Percentiles rank a stretch among this genome's conserved stretches.
Evolutionary conservation across 2,329 filamentous ascomycete species (phyloP).

Genomic region (Pleoardoris graminearum): DNA sequence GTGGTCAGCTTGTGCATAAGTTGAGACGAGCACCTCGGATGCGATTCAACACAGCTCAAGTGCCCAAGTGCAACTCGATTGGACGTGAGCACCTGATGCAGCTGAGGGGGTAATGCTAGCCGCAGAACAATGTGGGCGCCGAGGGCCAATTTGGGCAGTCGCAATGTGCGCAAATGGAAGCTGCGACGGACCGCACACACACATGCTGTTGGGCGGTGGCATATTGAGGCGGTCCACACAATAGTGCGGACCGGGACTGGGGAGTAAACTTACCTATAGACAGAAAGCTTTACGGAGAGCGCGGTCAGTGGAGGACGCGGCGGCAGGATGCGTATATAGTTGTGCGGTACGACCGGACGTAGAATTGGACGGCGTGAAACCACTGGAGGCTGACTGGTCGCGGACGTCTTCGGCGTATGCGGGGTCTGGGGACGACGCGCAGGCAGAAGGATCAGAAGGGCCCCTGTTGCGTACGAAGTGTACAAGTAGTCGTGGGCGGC

Average conservation of each 20-base stretch:
- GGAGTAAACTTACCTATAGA: neutral
- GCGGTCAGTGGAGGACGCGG: neutral
- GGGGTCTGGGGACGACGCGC: neutral
- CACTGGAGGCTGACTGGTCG: neutral
- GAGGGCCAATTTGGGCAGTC: neutral
- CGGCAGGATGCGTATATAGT: neutral
- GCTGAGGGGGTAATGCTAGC: no score
- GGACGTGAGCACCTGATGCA: no score
- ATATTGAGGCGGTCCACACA: neutral
- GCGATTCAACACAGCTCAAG: neutral
- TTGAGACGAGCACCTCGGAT: neutral
- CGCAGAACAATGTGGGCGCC: no score
- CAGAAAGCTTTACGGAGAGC: neutral
- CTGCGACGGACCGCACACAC: neutral
- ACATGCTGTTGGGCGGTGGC: neutral
- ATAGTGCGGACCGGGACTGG: neutral
- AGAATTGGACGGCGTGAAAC: conserved; percentile 22
- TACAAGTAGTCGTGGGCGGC: conserved; percentile 27
- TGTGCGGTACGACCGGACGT: conserved; percentile 14
- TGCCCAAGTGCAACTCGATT: neutral
- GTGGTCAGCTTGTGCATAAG: neutral
- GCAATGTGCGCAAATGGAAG: neutral
- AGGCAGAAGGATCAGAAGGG: conserved; percentile 6
- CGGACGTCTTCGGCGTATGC: neutral
- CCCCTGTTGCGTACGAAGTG: conserved; percentile 24